Conservation (phyloP, 1,139 yeast species). For the Kurtzmaniella quercitrusa region DNA sequence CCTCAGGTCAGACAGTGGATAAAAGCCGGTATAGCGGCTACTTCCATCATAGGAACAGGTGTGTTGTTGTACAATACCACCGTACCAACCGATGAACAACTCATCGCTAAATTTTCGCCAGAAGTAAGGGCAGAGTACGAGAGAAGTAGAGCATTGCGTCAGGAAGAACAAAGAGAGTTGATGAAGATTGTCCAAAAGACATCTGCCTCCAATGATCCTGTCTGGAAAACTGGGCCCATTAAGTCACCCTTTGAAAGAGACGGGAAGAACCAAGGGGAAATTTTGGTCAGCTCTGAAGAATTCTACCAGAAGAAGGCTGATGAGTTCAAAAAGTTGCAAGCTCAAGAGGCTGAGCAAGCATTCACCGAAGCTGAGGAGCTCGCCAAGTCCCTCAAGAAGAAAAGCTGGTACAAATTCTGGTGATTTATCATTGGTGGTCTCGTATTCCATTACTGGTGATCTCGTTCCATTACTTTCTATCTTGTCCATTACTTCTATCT, state of each 20-base stretch:
- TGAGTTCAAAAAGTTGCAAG: slow-evolving; percentile 39
- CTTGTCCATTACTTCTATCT: slow-evolving; percentile 7
- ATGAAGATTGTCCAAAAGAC: slow-evolving; percentile 64
- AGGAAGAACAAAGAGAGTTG: slow-evolving; percentile 60
- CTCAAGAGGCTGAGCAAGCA: slow-evolving; percentile 43
- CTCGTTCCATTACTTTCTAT: no score
- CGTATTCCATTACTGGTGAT: no score
- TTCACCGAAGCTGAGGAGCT: slow-evolving; percentile 37
- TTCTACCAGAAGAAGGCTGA: slow-evolving; percentile 47
- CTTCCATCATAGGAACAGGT: slow-evolving; percentile 64
- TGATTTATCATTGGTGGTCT: no score
- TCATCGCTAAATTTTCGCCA: slow-evolving; percentile 73
- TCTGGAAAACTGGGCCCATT: slow-evolving; percentile 75
- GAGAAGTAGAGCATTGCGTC: slow-evolving; percentile 56
- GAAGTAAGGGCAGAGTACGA: slow-evolving; percentile 78
- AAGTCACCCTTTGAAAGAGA: slow-evolving; percentile 58
- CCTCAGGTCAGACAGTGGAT: slow-evolving; percentile 41
- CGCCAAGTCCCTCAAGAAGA: slow-evolving; percentile 25
- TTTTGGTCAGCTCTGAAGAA: slow-evolving; percentile 44
- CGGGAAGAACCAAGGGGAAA: slow-evolving; percentile 28
- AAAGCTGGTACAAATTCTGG: slow-evolving; percentile 30
- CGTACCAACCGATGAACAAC: slow-evolving; percentile 79
- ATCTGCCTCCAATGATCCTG: slow-evolving; percentile 63
- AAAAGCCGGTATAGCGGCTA: slow-evolving; percentile 50
- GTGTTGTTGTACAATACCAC: slow-evolving; percentile 62